Conservation (phyloP, 257 asterid genomes). For the Ophiorrhiza pumila region DNA sequence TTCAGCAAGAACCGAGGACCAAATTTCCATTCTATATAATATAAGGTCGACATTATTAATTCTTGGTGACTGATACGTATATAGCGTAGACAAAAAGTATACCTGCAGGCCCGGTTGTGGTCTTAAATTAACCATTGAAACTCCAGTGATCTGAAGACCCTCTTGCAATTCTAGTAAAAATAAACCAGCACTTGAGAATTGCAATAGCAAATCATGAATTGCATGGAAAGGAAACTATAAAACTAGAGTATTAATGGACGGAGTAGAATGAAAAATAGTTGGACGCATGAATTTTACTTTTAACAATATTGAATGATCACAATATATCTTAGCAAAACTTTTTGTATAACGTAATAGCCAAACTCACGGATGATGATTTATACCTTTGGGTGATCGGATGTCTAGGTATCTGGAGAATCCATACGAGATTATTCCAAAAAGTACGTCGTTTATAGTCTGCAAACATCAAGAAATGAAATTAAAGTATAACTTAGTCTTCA, state of each 20-base stretch:
- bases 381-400: constrained; percentile 55
- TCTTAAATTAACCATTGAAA: constrained; percentile 77
- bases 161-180: constrained; percentile 33
- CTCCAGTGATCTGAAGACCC: constrained; percentile 67
- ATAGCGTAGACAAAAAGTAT: not conserved
- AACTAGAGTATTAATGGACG: not conserved
- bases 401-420: constrained; percentile 69
- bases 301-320: too few relatives aligned
- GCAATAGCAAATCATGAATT: not conserved
- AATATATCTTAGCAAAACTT: too few relatives aligned
- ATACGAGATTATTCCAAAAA: constrained; percentile 61
- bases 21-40: too few relatives aligned
- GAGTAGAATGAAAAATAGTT: too few relatives aligned
- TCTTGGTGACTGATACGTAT: not conserved
- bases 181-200: not conserved
- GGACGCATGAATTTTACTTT: too few relatives aligned
- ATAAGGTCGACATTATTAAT: too few relatives aligned
- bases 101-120: constrained; percentile 71
- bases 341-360: not conserved
- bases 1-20: not conserved
- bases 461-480: not conserved
- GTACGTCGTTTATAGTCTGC: constrained; percentile 92
- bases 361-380: not conserved
- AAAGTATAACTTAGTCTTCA: not conserved
- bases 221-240: not conserved